Percentiles rank a stretch among this genome's conserved stretches.
Conservation (phyloP, 2,329 filamentous ascomycete genomes). For the Fusarium miscanthi region DNA sequence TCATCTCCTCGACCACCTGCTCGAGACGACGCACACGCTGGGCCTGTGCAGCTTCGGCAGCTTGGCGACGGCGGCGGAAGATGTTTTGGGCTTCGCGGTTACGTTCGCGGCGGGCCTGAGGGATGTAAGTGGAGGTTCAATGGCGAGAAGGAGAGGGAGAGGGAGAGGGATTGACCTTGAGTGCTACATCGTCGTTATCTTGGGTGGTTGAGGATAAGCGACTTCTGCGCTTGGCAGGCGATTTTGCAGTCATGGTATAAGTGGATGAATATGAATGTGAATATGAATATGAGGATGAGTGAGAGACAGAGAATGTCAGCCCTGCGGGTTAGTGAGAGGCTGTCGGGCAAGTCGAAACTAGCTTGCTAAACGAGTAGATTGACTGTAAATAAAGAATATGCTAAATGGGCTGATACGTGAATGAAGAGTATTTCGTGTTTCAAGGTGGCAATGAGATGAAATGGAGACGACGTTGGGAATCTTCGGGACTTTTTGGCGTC, state of each 20-base stretch:
- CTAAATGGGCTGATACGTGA: not conserved
- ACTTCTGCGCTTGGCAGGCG: constrained; percentile 36
- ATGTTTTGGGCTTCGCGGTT: constrained; percentile 48
- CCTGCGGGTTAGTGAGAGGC: not conserved
- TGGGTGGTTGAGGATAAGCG: constrained; percentile 32
- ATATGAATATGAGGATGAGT: not conserved
- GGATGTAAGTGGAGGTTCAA: constrained; percentile 10
- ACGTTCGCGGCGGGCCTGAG: constrained; percentile 44
- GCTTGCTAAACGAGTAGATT: not conserved
- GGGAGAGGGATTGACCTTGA: constrained; percentile 31
- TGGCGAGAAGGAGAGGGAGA: not conserved
- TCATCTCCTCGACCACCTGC: constrained; percentile 47
- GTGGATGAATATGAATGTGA: not conserved
- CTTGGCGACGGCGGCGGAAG: constrained; percentile 44
- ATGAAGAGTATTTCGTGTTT: constrained; percentile 1
- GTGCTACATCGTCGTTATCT: constrained; percentile 40
- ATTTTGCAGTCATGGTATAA: constrained; percentile 21
- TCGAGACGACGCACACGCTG: constrained; percentile 43
- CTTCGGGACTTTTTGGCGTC: constrained; percentile 35
- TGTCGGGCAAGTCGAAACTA: not conserved
- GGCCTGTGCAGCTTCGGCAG: constrained; percentile 44
- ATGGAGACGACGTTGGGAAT: constrained; percentile 14
- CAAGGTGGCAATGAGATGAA: constrained; percentile 14
- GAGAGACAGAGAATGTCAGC: not conserved
- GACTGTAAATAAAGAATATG: not conserved